Conservation (phyloP, 2,329 filamentous ascomycete species). For the Coniochaeta sp. region DNA sequence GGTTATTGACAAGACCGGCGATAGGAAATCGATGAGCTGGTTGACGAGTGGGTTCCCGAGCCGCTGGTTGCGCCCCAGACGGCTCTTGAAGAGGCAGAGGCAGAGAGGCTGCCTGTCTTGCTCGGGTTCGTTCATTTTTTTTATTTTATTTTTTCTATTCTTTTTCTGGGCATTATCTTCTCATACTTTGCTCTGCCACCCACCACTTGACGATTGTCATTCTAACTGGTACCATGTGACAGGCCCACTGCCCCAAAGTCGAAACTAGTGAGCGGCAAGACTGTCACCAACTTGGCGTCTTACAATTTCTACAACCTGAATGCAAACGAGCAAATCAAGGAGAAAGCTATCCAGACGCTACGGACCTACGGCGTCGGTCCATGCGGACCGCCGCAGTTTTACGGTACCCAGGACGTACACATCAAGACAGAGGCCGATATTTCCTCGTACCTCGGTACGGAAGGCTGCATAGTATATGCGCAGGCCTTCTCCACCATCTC, state of each 20-base stretch:
- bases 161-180: background rate
- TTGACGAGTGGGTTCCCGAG: conserved; percentile 95
- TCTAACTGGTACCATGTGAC: conserved; percentile 6
- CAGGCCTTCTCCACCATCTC: conserved; percentile 95
- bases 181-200: background rate
- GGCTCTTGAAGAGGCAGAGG: conserved; percentile 68
- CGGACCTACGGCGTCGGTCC: conserved; percentile 95
- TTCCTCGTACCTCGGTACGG: conserved; percentile 78
- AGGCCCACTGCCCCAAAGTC: conserved; percentile 86
- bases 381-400: conserved; percentile 95
- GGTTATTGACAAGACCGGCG: background rate
- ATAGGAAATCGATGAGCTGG: conserved; percentile 86
- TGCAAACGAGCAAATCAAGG: conserved; percentile 83
- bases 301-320: conserved; percentile 99
- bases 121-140: conserved; percentile 64
- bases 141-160: no score
- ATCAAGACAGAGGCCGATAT: conserved; percentile 96
- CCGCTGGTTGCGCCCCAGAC: conserved; percentile 73
- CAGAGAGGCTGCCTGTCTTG: conserved; percentile 80
- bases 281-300: conserved; percentile 86
- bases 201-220: background rate
- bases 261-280: conserved; percentile 81
- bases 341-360: conserved; percentile 89
- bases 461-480: conserved; percentile 89
- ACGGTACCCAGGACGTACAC: conserved; percentile 96